phyloP scores from a whole-genome alignment of 148 eudicot species.

The Chenopodium formosanum region DNA sequence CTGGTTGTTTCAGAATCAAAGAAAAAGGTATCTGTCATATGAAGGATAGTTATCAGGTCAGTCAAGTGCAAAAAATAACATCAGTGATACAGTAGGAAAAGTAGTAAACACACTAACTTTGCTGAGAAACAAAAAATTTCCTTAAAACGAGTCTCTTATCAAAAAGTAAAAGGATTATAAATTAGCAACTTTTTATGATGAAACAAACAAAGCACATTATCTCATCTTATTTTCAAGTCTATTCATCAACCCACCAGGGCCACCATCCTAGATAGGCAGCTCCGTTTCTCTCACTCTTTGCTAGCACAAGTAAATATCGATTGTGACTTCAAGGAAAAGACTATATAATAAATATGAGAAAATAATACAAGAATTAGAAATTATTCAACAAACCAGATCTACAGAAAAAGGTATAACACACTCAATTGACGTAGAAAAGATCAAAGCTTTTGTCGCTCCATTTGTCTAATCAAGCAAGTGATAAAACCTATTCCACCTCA shows the following conservation, averaged over 20 bases:
- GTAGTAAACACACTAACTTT: not conserved
- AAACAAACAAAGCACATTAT: not conserved
- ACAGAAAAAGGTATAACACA: not conserved
- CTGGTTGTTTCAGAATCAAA: conserved; percentile 43
- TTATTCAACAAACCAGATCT: not conserved
- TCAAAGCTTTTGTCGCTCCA: not conserved
- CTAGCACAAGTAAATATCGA: not conserved
- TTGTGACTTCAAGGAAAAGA: too few species aligned
- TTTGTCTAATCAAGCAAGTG: not conserved
- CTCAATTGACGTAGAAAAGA: not conserved
- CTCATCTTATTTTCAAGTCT: not conserved
- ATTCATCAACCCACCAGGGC: not conserved
- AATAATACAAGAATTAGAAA: not conserved
- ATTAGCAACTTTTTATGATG: not conserved
- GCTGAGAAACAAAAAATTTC: not conserved
- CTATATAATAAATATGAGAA: not conserved
- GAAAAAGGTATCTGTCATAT: conserved; percentile 70
- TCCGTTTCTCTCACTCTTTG: not conserved
- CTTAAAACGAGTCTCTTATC: not conserved
- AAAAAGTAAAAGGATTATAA: too few species aligned
- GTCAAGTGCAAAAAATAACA: not conserved
- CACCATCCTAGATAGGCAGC: not conserved
- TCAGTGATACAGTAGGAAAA: not conserved
- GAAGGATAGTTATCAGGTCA: not conserved
- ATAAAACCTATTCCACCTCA: not conserved